phyloP scores from a whole-genome alignment of 2,329 filamentous ascomycete species.

The Pyrenophora graminea region DNA sequence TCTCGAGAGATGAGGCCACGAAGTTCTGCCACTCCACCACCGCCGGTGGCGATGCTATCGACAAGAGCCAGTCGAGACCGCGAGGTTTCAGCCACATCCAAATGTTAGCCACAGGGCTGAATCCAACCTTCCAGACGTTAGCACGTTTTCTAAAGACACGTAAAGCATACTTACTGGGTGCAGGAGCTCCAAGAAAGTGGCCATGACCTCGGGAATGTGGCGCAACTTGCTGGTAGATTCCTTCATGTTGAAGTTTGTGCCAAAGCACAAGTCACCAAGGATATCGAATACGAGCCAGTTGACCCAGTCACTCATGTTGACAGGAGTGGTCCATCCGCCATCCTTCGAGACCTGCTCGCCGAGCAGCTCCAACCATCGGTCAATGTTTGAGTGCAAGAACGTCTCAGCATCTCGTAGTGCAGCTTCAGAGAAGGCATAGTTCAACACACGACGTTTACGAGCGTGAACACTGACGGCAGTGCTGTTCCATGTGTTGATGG shows the following conservation, averaged over 20 bases:
- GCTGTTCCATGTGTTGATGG: slow-evolving; percentile 44
- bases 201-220: slow-evolving; percentile 29
- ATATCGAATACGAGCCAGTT: slow-evolving; percentile 52
- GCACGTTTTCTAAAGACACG: neutral
- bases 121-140: slow-evolving; percentile 3
- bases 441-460: slow-evolving; percentile 46
- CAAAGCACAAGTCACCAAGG: slow-evolving; percentile 50
- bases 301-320: slow-evolving; percentile 26
- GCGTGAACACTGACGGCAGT: slow-evolving; percentile 41
- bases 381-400: slow-evolving; percentile 39
- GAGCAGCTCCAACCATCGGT: slow-evolving; percentile 30
- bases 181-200: slow-evolving; percentile 20
- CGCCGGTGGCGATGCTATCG: slow-evolving; percentile 17
- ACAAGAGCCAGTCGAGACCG: slow-evolving; percentile 25
- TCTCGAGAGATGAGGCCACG: slow-evolving; percentile 21
- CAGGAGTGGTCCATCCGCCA: slow-evolving; percentile 16
- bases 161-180: slow-evolving; percentile 18
- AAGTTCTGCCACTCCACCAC: slow-evolving; percentile 23
- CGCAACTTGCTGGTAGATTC: slow-evolving; percentile 24
- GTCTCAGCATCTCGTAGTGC: slow-evolving; percentile 47
- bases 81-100: slow-evolving; percentile 32
- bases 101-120: slow-evolving; percentile 7
- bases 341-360: slow-evolving; percentile 10
- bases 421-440: slow-evolving; percentile 49
- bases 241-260: slow-evolving; percentile 44